Percentiles rank a stretch among this genome's conserved stretches.
Evolutionary conservation across 139 green algal species (phyloP).

Genomic region (Astrephomene gubernaculifera): DNA sequence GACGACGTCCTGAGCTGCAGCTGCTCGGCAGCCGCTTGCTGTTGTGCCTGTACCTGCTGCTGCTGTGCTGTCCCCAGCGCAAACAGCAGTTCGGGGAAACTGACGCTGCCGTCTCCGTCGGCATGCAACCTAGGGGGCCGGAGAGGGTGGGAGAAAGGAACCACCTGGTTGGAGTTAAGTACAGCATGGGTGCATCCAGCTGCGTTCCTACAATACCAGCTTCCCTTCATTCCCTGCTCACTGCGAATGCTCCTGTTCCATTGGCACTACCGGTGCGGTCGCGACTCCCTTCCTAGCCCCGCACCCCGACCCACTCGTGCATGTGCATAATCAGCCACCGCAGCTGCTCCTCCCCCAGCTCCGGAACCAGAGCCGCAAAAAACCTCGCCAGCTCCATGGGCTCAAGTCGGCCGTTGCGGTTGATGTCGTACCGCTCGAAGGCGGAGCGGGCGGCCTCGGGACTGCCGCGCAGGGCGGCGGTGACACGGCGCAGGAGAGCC

Average conservation of each 20-base stretch:
- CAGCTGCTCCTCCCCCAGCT: slow-evolving; percentile 18
- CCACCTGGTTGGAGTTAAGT: no score
- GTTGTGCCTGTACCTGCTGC: no score
- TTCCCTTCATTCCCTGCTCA: no score
- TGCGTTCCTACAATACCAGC: no score
- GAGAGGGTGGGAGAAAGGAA: not conserved
- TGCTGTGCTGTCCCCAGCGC: slow-evolving; percentile 19
- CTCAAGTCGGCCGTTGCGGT: slow-evolving; percentile 38
- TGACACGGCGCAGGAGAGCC: slow-evolving; percentile 6
- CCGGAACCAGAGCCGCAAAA: slow-evolving; percentile 16
- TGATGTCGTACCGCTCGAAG: slow-evolving; percentile 29
- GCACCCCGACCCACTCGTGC: slow-evolving; percentile 8
- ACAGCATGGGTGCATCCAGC: no score
- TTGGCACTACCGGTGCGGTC: no score
- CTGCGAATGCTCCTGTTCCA: no score
- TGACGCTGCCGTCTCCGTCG: slow-evolving; percentile 42
- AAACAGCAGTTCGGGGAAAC: slow-evolving; percentile 36
- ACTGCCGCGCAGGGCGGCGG: slow-evolving; percentile 17
- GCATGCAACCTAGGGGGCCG: slow-evolving; percentile 32
- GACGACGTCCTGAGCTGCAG: no score
- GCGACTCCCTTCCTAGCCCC: not conserved
- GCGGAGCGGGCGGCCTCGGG: not conserved
- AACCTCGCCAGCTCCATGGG: slow-evolving; percentile 25
- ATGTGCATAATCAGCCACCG: slow-evolving; percentile 43
- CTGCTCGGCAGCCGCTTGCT: no score